Evolutionary conservation across 2,329 filamentous ascomycete genomes (phyloP).

Genomic region (Grosmannia serpens): DNA sequence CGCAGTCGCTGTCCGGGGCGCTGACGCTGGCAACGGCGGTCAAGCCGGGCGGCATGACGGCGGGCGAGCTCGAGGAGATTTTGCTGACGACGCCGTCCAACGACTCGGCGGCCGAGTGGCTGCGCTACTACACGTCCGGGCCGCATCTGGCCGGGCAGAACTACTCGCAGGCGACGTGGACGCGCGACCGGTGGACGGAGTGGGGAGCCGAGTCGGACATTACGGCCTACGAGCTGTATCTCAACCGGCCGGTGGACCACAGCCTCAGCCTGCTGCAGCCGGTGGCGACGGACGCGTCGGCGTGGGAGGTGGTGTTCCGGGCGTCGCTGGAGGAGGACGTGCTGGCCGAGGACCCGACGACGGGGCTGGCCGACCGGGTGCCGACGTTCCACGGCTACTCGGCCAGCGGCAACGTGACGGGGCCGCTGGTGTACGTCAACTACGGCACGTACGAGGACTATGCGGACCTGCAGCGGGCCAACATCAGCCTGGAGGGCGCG

Average conservation of each 20-base stretch:
- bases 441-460: constrained; percentile 82
- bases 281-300: constrained; percentile 11
- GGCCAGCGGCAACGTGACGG: constrained; percentile 83
- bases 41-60: constrained; percentile 19
- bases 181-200: constrained; percentile 58
- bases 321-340: constrained; percentile 77
- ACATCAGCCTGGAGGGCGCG: constrained; percentile 68
- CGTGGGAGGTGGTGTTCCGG: constrained; percentile 59
- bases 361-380: constrained; percentile 57
- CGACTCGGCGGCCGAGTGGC: constrained; percentile 56
- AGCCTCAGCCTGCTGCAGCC: constrained; percentile 54
- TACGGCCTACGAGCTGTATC: constrained; percentile 61
- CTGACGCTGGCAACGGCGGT: neutral
- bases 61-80: constrained; percentile 42
- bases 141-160: constrained; percentile 70
- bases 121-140: constrained; percentile 64
- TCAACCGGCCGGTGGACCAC: constrained; percentile 67
- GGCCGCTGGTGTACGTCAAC: constrained; percentile 77
- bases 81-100: constrained; percentile 47
- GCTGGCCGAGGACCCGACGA: constrained; percentile 72
- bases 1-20: neutral
- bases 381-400: constrained; percentile 95
- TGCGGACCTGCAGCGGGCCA: constrained; percentile 65
- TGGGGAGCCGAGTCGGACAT: constrained; percentile 57
- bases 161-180: constrained; percentile 62